Evolutionary conservation across 129 eudicot species (phyloP), one percentile per base, ranked within the genome.

Genomic region (Centella asiatica): DNA sequence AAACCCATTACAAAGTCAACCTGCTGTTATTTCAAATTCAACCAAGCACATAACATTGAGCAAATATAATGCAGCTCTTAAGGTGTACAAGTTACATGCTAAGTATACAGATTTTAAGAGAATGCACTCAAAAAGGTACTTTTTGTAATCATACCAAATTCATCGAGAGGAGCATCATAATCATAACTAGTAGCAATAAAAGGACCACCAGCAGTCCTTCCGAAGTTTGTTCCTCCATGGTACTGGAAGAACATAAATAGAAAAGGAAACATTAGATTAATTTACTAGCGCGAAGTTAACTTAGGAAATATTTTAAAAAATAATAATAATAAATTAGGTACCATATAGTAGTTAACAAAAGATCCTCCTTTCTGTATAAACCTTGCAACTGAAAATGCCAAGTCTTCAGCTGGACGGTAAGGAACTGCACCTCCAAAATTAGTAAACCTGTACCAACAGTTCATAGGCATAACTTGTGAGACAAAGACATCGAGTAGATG

Each of bases 101-200:
- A n/a, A n/a, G n/a, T n/a, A n/a, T n/a, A n/a, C n/a, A n/a, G n/a
- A n/a, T n/a, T n/a, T n/a, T 15, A 29, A 13, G 19, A 52, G 2
- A 50, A 25, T 25, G 25, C 34, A 4, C 5, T 5, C 3, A 31
- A 55, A 26, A 55, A 55, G 17, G 13, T 4, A 6, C 31, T 6
- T 31, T 25, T 28, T 24, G 32, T 11, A 50, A 22, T 10, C 40
- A 24, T 93, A 93, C 99, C 99, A 73, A 54, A 93, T 82, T 93
- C 99, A 83, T 93, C 99, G 40, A 93, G 95, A 68, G 99, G 99
- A 42, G 99, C 96, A 75, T 93, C 99, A 72, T 93, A 93, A 56
- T 93, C 99, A 55, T 93, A 93, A 71, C 99, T 93, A 51, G 99
- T 93, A 6, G 99, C 96, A 68, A 93, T 93, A 75, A 93, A 93